Conservation (phyloP, 2,329 filamentous ascomycete species). For the Lachnellula willkommii region DNA sequence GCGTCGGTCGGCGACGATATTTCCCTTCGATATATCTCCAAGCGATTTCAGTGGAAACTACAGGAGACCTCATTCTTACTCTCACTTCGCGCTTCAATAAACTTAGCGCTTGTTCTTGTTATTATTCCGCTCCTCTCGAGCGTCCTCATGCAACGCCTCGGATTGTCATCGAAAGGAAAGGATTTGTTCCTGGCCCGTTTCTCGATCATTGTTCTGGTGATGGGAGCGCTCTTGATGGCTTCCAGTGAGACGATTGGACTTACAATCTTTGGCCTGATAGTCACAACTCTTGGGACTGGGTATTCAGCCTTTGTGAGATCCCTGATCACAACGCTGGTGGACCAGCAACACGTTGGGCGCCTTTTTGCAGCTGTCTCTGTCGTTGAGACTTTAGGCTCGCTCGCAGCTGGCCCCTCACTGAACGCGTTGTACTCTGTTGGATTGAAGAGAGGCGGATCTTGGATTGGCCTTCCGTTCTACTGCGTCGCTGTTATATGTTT, state of each 20-base stretch:
- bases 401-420: slow-evolving; percentile 22
- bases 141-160: slow-evolving; percentile 13
- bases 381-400: slow-evolving; percentile 22
- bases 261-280: slow-evolving; percentile 19
- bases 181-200: slow-evolving; percentile 24
- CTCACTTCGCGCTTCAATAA: slow-evolving; percentile 25
- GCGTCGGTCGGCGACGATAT: slow-evolving; percentile 14
- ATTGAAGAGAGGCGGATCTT: slow-evolving; percentile 20
- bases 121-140: slow-evolving; percentile 23
- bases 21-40: slow-evolving; percentile 26
- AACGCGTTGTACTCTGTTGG: slow-evolving; percentile 24
- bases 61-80: slow-evolving; percentile 21
- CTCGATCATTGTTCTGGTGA: slow-evolving; percentile 17
- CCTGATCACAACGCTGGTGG: slow-evolving; percentile 25
- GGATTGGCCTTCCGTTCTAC: slow-evolving; percentile 28
- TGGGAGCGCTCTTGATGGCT: slow-evolving; percentile 21
- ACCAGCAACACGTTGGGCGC: slow-evolving; percentile 23
- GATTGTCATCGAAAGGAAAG: slow-evolving; percentile 18
- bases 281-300: slow-evolving; percentile 26
- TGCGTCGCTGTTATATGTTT: slow-evolving; percentile 12
- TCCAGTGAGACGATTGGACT: slow-evolving; percentile 18
- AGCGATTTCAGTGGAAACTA: slow-evolving; percentile 25
- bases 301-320: slow-evolving; percentile 17
- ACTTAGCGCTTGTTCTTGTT: slow-evolving; percentile 22
- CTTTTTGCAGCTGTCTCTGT: slow-evolving; percentile 26